phyloP scores from a whole-genome alignment of 2,329 filamentous ascomycete genomes.

The Fusarium hostae region DNA sequence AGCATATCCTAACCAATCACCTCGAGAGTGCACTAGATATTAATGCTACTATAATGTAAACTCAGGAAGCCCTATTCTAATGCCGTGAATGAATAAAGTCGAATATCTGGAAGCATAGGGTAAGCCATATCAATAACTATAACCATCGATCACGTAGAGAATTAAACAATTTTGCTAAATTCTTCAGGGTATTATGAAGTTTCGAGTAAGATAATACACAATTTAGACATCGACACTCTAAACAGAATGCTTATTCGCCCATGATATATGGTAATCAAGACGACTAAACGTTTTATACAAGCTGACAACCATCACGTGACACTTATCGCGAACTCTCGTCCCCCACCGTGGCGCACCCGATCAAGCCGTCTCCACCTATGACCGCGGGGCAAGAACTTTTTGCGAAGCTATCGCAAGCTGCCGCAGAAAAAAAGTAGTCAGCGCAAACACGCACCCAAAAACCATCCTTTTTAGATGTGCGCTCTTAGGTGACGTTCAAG shows the following conservation, averaged over 20 bases:
- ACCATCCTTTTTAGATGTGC: constrained; percentile 46
- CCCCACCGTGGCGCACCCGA: constrained; percentile 44
- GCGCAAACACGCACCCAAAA: constrained; percentile 23
- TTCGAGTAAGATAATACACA: not conserved
- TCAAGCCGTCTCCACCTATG: constrained; percentile 41
- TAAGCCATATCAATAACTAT: not conserved
- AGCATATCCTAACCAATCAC: not conserved
- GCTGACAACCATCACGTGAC: constrained; percentile 31
- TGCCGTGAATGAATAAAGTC: not conserved
- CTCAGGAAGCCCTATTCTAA: not conserved
- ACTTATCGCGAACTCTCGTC: constrained; percentile 40
- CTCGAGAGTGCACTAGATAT: not conserved
- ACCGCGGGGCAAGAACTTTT: constrained; percentile 49
- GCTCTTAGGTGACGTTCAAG: constrained; percentile 47
- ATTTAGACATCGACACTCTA: too few relatives aligned
- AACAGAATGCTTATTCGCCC: not conserved
- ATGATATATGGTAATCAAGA: too few relatives aligned
- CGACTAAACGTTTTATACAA: not conserved
- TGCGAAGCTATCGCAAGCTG: constrained; percentile 46
- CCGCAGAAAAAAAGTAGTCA: constrained; percentile 39
- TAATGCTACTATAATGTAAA: not conserved
- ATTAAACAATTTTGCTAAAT: not conserved
- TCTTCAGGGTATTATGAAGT: not conserved
- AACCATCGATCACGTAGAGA: not conserved
- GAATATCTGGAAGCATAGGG: not conserved